Evolutionary conservation across 2,329 filamentous ascomycete genomes (phyloP).

Genomic region (Penicillium sp.): DNA sequence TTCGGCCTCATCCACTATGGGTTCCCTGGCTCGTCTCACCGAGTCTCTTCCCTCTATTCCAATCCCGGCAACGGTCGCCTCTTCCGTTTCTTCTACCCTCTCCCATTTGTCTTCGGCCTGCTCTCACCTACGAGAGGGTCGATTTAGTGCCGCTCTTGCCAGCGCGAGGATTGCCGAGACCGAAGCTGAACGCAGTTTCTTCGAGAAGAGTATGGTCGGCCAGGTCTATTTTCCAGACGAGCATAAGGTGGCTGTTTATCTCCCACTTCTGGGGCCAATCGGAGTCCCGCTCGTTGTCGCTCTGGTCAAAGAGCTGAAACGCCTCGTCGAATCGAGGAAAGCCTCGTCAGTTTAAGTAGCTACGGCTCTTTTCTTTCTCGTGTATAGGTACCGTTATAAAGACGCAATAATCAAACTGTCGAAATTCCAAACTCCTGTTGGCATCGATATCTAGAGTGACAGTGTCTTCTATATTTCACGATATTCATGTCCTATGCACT

Average conservation of each 20-base stretch:
- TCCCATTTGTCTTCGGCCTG: constrained; percentile 75
- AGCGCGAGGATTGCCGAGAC: constrained; percentile 81
- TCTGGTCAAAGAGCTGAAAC: constrained; percentile 74
- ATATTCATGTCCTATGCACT: no score
- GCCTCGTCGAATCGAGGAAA: constrained; percentile 37
- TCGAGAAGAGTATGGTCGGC: constrained; percentile 98
- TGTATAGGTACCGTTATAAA: no score
- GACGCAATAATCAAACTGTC: no score
- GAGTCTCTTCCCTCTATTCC: constrained; percentile 83
- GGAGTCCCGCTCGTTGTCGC: constrained; percentile 86
- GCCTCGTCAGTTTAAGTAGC: constrained; percentile 19
- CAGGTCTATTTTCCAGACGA: constrained; percentile 98
- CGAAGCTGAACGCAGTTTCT: constrained; percentile 91
- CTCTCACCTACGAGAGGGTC: constrained; percentile 60
- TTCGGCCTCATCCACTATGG: constrained; percentile 87
- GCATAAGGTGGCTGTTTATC: constrained; percentile 94
- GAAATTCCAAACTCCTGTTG: no score
- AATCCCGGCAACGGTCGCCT: constrained; percentile 81
- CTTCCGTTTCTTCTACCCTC: constrained; percentile 78
- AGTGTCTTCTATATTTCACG: no score
- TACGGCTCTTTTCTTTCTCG: no score
- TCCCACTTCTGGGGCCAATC: constrained; percentile 85
- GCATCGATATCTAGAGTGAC: no score
- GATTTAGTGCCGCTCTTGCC: constrained; percentile 65
- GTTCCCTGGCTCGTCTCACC: constrained; percentile 83